Evolutionary conservation across 2,329 filamentous ascomycete species (phyloP).

Genomic region (Cordyceps cicadae): DNA sequence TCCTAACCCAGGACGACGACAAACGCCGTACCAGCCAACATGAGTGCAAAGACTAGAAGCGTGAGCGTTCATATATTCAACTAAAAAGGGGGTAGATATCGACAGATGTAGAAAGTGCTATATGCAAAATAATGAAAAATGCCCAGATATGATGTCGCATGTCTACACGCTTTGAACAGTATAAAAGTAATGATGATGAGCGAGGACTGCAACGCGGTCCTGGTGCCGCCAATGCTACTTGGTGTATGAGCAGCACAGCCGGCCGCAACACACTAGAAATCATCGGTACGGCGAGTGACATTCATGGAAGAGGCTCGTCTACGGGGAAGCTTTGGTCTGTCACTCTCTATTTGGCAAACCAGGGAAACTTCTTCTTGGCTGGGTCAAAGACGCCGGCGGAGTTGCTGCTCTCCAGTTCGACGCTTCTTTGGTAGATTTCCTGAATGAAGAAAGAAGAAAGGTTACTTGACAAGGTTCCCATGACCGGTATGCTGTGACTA

Average conservation of each 20-base stretch:
- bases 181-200: neutral
- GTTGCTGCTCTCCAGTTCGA: constrained; percentile 47
- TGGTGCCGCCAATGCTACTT: neutral
- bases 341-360: constrained; percentile 45
- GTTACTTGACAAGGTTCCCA: neutral
- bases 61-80: neutral
- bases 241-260: neutral
- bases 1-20: neutral
- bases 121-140: neutral
- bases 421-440: constrained; percentile 57
- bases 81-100: neutral
- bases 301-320: neutral
- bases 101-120: neutral
- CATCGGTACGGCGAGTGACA: neutral
- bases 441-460: constrained; percentile 22
- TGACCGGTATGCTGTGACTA: constrained; percentile 9
- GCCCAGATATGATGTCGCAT: neutral
- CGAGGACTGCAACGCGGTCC: neutral
- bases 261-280: neutral
- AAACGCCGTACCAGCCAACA: neutral
- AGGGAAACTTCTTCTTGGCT: constrained; percentile 57
- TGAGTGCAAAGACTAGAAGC: neutral
- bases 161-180: constrained; percentile 1
- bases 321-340: neutral
- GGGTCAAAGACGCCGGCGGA: constrained; percentile 35